Conservation (phyloP, 352 stramenopile genomes). For the Pythium aphanidermatum region DNA sequence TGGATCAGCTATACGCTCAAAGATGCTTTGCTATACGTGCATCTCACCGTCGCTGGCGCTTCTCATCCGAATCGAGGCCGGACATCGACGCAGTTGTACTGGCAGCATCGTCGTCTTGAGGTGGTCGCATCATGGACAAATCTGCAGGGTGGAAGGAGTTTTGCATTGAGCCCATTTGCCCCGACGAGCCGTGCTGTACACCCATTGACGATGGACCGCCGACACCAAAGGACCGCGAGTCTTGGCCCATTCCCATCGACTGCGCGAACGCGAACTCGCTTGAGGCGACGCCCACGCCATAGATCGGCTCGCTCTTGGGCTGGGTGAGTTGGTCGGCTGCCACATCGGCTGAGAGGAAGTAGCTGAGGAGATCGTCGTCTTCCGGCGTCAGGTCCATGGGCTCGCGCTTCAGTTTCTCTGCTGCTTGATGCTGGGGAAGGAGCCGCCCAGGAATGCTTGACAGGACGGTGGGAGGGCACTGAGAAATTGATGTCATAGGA, state of each 20-base stretch:
- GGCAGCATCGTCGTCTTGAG: constrained; percentile 41
- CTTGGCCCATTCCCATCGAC: constrained; percentile 18
- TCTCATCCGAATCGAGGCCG: constrained; percentile 61
- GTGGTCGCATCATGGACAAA: constrained; percentile 50
- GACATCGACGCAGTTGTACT: constrained; percentile 26
- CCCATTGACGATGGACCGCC: background rate
- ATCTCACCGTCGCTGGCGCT: constrained; percentile 55
- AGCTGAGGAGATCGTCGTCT: constrained; percentile 84
- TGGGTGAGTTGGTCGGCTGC: constrained; percentile 43
- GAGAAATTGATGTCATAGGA: too few relatives aligned
- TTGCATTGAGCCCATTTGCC: constrained; percentile 42
- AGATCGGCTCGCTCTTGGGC: constrained; percentile 22
- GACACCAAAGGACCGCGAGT: constrained; percentile 15
- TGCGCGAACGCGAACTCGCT: constrained; percentile 23
- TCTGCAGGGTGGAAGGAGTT: constrained; percentile 43
- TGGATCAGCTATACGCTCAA: too few relatives aligned
- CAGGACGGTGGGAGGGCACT: too few relatives aligned
- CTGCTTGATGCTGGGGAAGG: background rate
- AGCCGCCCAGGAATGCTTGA: too few relatives aligned
- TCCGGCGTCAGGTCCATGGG: constrained; percentile 78
- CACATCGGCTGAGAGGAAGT: constrained; percentile 80
- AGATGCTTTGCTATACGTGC: too few relatives aligned
- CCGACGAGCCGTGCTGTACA: constrained; percentile 1
- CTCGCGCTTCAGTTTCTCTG: constrained; percentile 5
- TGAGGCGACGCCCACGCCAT: constrained; percentile 1